Evolutionary conservation across 345 rosid genomes (phyloP), one percentile per base, ranked within the genome.

Genomic region (Dipteronia dyeriana): DNA sequence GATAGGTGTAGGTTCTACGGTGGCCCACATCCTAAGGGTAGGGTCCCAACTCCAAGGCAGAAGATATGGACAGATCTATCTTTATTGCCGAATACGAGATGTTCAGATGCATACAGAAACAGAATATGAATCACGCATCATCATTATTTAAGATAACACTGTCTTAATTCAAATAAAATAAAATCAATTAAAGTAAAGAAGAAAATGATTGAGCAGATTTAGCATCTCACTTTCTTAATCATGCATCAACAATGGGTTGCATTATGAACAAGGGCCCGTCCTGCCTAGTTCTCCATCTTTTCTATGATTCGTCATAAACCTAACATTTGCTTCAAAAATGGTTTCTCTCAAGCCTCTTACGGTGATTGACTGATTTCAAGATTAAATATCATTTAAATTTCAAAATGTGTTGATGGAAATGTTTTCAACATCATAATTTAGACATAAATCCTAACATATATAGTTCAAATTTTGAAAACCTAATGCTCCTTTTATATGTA

Each of bases 171-270:
- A 34, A 34, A 34, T 34, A 34, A 34, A 34, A 34, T 34, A 34
- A 34, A 41, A 41, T 41, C 10, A 41, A 41, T 41, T 41, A 2
- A 59, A 20, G 20, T 54, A 56, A 60, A 56, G 6, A 17, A 9
- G 1, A 47, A 47, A 10, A 63, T 63, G 61, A 63, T 63, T 63
- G 68, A 67, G 67, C 19, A 75, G 19, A 51, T 51, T 47, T 60
- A 75, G 59, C 17, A 17, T 51, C 65, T 61, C 43, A 17, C n/a
- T 43, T 38, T 26, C 2, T 25, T 51, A 68, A 80, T 80, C 70
- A 80, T 76, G 57, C 13, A 1, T 41, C 76, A 73, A 54, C 71
- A 69, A 73, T 49, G 80, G 68, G 71, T 73, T 54, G 68, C 75
- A 81, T 77, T 60, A 73, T 25, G 49, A 34, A 34, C 71, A 81